Evolutionary conservation across 139 green algal species (phyloP), one percentile per base, ranked within the genome.

Genomic region (Deuterostichococcus epilithicus): DNA sequence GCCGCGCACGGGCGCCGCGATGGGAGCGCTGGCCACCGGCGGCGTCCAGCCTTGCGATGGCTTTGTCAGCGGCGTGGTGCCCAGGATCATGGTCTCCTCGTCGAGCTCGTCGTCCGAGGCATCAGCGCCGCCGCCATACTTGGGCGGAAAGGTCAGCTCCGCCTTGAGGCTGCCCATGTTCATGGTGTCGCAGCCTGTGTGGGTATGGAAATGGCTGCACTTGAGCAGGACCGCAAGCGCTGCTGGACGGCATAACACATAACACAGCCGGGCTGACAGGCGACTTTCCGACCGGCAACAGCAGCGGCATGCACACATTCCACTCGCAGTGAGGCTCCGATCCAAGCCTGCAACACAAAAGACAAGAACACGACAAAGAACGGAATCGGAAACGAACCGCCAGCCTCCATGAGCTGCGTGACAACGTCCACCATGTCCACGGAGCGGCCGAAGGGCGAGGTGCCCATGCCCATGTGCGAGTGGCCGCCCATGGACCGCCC

Each of bases 391-490:
- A 36, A 68, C 30, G 73, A 33, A 83, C 73, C 63, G 36, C 86
- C 83, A 28, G 74, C 80, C 39, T 91, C 84, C 84, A 95, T 91
- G 30, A 96, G 81, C 44, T 89, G 80, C 2, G 78, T 81, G 73
- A 80, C 89, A 74, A 94, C 83, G 72, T 96, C 90, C 52, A 89
- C 81, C 91, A 96, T 96, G 80, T 96, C 91, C 15, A 94, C 79
- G n/a, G 58, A 84, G 60, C 85, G 85, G 42, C 91, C 90, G 75
- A 89, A 88, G 23, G 89, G 86, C 6, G 83, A 83, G 34, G 81
- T 85, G 44, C 84, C 85, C 59, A 90, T 58, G 33, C 33, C 37
- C 72, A 76, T 63, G 70, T 39, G 38, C 25, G 15, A 67, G 23
- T 15, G n/a, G 15, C 35, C 45, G n/a, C 71, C 65, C n/a, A 72